phyloP scores from a whole-genome alignment of 2,329 filamentous ascomycete species.

The Exutisphaerella laricina region DNA sequence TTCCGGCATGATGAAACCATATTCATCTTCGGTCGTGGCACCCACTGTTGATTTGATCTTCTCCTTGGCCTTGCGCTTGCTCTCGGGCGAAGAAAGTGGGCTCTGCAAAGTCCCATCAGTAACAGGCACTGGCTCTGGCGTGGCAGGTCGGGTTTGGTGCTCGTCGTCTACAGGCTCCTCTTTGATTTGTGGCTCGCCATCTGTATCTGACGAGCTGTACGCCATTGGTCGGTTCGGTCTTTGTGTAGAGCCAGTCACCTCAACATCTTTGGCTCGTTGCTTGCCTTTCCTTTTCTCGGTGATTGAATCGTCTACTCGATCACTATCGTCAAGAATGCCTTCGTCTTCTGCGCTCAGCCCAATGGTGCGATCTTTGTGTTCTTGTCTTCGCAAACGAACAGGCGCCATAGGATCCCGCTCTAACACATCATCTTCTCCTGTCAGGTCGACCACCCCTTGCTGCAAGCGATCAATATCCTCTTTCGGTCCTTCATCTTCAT shows the following conservation, averaged over 20 bases:
- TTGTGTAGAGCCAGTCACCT: constrained; percentile 39
- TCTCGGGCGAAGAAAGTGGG: constrained; percentile 32
- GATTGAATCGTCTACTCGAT: constrained; percentile 13
- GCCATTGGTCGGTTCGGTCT: constrained; percentile 37
- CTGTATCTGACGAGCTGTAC: constrained; percentile 36
- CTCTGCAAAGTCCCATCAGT: constrained; percentile 20
- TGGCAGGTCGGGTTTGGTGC: constrained; percentile 22
- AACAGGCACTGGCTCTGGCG: constrained; percentile 15
- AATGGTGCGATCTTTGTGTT: constrained; percentile 50
- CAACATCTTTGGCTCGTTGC: constrained; percentile 36
- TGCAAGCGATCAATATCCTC: constrained; percentile 55
- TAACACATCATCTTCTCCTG: constrained; percentile 36
- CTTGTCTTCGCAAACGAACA: constrained; percentile 51
- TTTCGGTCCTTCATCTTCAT: constrained; percentile 46
- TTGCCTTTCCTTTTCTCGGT: constrained; percentile 36
- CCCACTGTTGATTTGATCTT: constrained; percentile 18
- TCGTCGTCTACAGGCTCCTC: constrained; percentile 50
- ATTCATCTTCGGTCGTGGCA: constrained; percentile 11
- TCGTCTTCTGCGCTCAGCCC: constrained; percentile 42
- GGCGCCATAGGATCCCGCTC: constrained; percentile 41
- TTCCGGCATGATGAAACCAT: constrained; percentile 18
- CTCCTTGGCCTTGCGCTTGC: constrained; percentile 28
- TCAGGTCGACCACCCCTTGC: constrained; percentile 51
- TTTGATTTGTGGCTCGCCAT: constrained; percentile 44
- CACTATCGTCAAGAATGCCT: constrained; percentile 23